Evolutionary conservation across 2,329 filamentous ascomycete genomes (phyloP).

Genomic region (Claviceps humidiphila): DNA sequence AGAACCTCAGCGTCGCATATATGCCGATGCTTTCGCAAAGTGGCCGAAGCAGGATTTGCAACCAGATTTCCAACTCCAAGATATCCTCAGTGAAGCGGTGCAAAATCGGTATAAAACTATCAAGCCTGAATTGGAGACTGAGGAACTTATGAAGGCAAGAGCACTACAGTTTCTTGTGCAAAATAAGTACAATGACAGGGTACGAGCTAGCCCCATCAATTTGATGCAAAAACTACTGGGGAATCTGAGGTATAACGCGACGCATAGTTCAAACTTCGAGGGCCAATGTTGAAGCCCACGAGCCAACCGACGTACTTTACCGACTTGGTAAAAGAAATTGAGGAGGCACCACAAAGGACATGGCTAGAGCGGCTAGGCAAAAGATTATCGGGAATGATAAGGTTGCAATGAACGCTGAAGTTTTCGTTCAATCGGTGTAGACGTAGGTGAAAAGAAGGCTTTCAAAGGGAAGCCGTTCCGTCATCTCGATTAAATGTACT

Average conservation of each 20-base stretch:
- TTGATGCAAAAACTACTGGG: not conserved
- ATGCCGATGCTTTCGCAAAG: conserved; percentile 28
- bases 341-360: conserved; percentile 45
- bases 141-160: conserved; percentile 43
- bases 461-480: not conserved
- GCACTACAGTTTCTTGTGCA: conserved; percentile 45
- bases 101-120: conserved; percentile 21
- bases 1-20: conserved; percentile 20
- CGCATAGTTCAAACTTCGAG: conserved; percentile 26
- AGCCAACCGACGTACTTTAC: conserved; percentile 53
- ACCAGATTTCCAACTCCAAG: conserved; percentile 48
- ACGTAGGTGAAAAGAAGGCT: not conserved
- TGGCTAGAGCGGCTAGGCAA: conserved; percentile 40
- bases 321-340: conserved; percentile 47
- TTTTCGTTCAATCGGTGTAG: too few species aligned
- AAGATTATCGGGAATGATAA: conserved; percentile 44
- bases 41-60: conserved; percentile 55
- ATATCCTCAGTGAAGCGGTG: conserved; percentile 31
- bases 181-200: conserved; percentile 44
- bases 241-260: not conserved
- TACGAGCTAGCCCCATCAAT: conserved; percentile 18
- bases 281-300: conserved; percentile 40
- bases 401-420: conserved; percentile 31
- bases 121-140: conserved; percentile 26
- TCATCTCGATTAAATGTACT: conserved; percentile 50